Evolutionary conservation across 331 rosid species (phyloP).

Genomic region (Malus hybrid): DNA sequence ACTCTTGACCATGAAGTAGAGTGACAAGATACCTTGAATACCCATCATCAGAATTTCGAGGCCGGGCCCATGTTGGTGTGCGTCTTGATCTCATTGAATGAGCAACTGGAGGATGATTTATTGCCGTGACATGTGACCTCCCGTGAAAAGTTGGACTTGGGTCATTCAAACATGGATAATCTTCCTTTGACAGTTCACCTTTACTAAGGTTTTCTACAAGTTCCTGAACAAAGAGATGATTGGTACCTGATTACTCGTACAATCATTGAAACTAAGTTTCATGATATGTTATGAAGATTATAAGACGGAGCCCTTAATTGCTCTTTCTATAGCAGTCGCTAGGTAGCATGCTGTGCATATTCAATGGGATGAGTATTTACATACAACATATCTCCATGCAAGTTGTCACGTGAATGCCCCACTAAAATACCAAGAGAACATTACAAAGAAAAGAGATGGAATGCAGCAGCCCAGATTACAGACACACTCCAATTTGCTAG

Average conservation of each 20-base stretch:
- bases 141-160: slow-evolving; percentile 69
- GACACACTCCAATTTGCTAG: neutral
- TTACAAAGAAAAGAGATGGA: neutral
- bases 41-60: slow-evolving; percentile 90
- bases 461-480: neutral
- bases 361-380: too few species aligned
- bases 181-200: slow-evolving; percentile 76
- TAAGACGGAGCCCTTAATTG: neutral
- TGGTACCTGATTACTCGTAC: neutral
- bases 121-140: slow-evolving; percentile 37
- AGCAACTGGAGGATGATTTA: slow-evolving; percentile 51
- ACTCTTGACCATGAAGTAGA: neutral
- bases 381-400: too few species aligned
- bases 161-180: slow-evolving; percentile 89
- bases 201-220: slow-evolving; percentile 76
- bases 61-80: slow-evolving; percentile 88
- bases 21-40: slow-evolving; percentile 65
- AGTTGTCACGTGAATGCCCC: neutral
- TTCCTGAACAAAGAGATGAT: slow-evolving; percentile 44
- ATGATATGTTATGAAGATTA: neutral
- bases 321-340: too few species aligned
- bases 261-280: neutral
- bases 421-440: neutral
- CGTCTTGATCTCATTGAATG: slow-evolving; percentile 93
- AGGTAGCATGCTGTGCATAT: too few species aligned